phyloP scores from a whole-genome alignment of 2,329 filamentous ascomycete genomes.

The Fusarium domesticum region DNA sequence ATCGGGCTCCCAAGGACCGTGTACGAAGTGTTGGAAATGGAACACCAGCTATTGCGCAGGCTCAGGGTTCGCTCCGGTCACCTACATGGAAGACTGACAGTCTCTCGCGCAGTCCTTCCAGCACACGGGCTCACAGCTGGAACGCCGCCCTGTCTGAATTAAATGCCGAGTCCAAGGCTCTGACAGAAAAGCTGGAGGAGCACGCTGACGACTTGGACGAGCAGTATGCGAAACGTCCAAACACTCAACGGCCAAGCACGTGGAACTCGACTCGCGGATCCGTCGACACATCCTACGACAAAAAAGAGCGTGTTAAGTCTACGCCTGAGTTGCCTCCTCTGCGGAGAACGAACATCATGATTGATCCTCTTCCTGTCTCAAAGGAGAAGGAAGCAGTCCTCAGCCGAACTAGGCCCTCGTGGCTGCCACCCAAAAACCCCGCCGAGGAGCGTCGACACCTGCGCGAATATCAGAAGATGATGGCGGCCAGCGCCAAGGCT shows the following conservation, averaged over 20 bases:
- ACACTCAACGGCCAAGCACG: slow-evolving; percentile 38
- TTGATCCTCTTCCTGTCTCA: slow-evolving; percentile 78
- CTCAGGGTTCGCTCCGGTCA: slow-evolving; percentile 58
- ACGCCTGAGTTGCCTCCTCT: slow-evolving; percentile 67
- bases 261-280: slow-evolving; percentile 38
- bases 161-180: slow-evolving; percentile 67
- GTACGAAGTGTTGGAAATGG: slow-evolving; percentile 60
- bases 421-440: slow-evolving; percentile 83
- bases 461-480: slow-evolving; percentile 81
- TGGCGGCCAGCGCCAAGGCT: slow-evolving; percentile 60
- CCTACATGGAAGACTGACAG: slow-evolving; percentile 52
- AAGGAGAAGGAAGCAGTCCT: slow-evolving; percentile 84
- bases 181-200: slow-evolving; percentile 79
- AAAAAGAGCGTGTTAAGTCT: slow-evolving; percentile 58
- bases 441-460: slow-evolving; percentile 88
- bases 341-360: slow-evolving; percentile 74
- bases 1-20: slow-evolving; percentile 49
- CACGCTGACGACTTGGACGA: slow-evolving; percentile 62
- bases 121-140: slow-evolving; percentile 69
- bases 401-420: slow-evolving; percentile 75
- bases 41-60: slow-evolving; percentile 57
- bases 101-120: slow-evolving; percentile 41
- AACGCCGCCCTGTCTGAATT: slow-evolving; percentile 66
- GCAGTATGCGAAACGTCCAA: slow-evolving; percentile 33
- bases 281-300: slow-evolving; percentile 35